phyloP scores from a whole-genome alignment of 139 green algal species.

The Coelastrella sp. region DNA sequence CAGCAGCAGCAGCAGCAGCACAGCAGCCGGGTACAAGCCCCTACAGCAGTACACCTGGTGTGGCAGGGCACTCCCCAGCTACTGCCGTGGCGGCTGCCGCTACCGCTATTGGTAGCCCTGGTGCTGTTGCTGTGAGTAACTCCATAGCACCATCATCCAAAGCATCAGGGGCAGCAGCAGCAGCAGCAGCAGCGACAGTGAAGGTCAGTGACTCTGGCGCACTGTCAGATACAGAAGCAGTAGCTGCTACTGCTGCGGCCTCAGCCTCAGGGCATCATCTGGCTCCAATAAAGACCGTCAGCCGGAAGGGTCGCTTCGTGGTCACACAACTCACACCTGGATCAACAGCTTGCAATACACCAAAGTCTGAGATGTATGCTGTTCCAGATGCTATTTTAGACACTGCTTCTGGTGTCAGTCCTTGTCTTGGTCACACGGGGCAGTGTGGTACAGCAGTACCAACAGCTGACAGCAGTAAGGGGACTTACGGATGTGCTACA shows the following conservation, averaged over 20 bases:
- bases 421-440: background rate
- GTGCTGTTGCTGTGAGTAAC: background rate
- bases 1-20: slow-evolving; percentile 14
- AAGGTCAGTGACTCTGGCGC: background rate
- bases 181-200: slow-evolving; percentile 1
- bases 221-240: slow-evolving; percentile 7
- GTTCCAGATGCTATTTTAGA: background rate
- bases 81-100: background rate
- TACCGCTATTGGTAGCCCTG: background rate
- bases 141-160: background rate
- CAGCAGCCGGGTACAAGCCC: background rate
- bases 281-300: slow-evolving; percentile 33
- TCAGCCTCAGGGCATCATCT: background rate
- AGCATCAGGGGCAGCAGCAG: background rate
- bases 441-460: background rate
- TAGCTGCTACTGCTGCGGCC: slow-evolving; percentile 16
- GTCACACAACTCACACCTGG: slow-evolving; percentile 31
- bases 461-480: background rate
- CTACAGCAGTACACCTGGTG: background rate
- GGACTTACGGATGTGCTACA: too few species aligned
- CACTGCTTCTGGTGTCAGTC: background rate
- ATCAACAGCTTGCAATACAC: slow-evolving; percentile 9
- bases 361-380: background rate
- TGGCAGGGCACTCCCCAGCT: background rate
- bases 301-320: slow-evolving; percentile 30